Evolutionary conservation across 805 yeast species (phyloP).

Genomic region (Lipomyces orientalis): DNA sequence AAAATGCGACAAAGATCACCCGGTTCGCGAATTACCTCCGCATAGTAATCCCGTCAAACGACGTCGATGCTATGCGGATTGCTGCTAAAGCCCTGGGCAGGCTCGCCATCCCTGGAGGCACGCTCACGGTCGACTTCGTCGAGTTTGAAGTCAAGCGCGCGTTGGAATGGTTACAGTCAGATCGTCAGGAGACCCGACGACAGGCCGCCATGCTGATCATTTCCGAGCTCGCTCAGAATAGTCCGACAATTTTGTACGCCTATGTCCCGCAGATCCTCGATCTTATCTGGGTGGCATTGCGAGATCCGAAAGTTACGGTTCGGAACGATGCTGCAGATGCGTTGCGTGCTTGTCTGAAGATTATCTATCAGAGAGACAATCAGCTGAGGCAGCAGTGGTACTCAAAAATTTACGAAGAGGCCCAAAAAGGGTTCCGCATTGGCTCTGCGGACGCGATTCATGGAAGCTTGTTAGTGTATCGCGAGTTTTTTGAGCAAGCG

Average conservation of each 20-base stretch:
- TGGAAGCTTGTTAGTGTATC: conserved; percentile 80
- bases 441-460: conserved; percentile 75
- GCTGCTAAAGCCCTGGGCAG: conserved; percentile 90
- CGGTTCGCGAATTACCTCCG: conserved; percentile 89
- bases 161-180: conserved; percentile 89
- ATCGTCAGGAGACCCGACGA: conserved; percentile 69
- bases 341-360: conserved; percentile 74
- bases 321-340: conserved; percentile 86
- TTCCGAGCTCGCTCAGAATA: conserved; percentile 80
- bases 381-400: conserved; percentile 78
- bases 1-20: conserved; percentile 84
- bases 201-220: conserved; percentile 90
- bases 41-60: conserved; percentile 78
- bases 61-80: conserved; percentile 79
- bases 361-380: conserved; percentile 78
- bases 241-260: conserved; percentile 81
- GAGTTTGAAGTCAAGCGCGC: conserved; percentile 90
- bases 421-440: conserved; percentile 59
- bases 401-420: conserved; percentile 68
- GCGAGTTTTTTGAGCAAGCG: conserved; percentile 74
- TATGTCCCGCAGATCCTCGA: conserved; percentile 80
- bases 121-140: conserved; percentile 88
- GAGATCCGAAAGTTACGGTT: conserved; percentile 76
- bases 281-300: conserved; percentile 83
- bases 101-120: conserved; percentile 86